Percentiles rank a stretch among this genome's conserved stretches.
Conservation (phyloP, 441 rosid genomes). For the Croton setiger region DNA sequence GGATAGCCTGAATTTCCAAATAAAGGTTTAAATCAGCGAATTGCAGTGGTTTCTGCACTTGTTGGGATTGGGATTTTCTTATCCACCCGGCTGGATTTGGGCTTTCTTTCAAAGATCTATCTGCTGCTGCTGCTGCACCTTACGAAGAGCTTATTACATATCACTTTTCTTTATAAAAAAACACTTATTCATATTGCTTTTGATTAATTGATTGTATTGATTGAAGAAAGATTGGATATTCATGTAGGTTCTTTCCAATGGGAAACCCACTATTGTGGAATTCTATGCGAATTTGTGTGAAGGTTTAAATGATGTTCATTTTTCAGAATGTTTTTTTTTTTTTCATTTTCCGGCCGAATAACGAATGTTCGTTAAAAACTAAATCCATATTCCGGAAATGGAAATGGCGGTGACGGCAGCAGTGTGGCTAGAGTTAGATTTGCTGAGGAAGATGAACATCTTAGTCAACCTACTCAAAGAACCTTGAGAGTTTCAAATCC, state of each 20-base stretch:
- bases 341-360: too few species aligned
- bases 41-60: slow-evolving; percentile 48
- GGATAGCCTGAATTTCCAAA: slow-evolving; percentile 59
- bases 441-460: too few species aligned
- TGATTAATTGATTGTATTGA: background rate
- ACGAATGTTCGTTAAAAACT: too few species aligned
- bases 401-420: too few species aligned
- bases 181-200: background rate
- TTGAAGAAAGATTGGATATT: background rate
- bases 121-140: slow-evolving; percentile 68
- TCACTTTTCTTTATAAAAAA: background rate
- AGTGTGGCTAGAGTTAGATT: too few species aligned
- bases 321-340: too few species aligned
- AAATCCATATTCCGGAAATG: too few species aligned
- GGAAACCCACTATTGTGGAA: slow-evolving; percentile 93
- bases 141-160: slow-evolving; percentile 57
- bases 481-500: too few species aligned
- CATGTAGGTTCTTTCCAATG: slow-evolving; percentile 73
- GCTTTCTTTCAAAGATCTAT: slow-evolving; percentile 72
- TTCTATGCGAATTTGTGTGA: slow-evolving; percentile 98
- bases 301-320: too few species aligned
- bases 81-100: slow-evolving; percentile 62
- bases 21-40: slow-evolving; percentile 49
- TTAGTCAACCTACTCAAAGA: too few species aligned
- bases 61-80: slow-evolving; percentile 61